Percentiles rank a stretch among this genome's conserved stretches.
These are phyloP conservation scores for Passalora sequoiae DNA, from an alignment of 2,329 filamentous ascomycete species.

Conservation along the genomic window DNA sequence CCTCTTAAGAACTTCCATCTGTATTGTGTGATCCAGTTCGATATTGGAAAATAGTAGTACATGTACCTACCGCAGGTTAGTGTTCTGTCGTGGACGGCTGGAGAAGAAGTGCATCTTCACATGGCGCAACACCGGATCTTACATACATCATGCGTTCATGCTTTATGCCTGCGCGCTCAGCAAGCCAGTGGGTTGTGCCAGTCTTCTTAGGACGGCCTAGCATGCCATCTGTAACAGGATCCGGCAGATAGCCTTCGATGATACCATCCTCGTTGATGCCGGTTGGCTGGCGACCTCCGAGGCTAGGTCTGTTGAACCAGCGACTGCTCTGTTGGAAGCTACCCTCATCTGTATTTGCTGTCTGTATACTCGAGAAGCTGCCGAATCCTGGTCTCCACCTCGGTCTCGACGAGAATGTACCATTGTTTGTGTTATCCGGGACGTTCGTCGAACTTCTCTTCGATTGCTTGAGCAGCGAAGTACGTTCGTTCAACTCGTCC, in stretches of 20 bases:
- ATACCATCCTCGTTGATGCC: slow-evolving; percentile 28
- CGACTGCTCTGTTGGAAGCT: slow-evolving; percentile 31
- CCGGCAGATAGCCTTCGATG: slow-evolving; percentile 38
- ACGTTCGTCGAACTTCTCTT: slow-evolving; percentile 20
- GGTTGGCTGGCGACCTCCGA: slow-evolving; percentile 18
- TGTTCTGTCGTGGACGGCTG: slow-evolving; percentile 67
- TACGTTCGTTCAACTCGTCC: slow-evolving; percentile 35
- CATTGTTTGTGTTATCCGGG: slow-evolving; percentile 10
- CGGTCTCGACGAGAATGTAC: slow-evolving; percentile 61
- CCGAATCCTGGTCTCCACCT: slow-evolving; percentile 49
- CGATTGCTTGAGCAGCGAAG: slow-evolving; percentile 37
- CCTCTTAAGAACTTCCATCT: slow-evolving; percentile 74
- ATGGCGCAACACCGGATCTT: slow-evolving; percentile 66
- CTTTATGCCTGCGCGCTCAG: slow-evolving; percentile 66
- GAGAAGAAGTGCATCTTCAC: slow-evolving; percentile 62
- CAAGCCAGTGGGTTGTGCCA: slow-evolving; percentile 67
- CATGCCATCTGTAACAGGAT: slow-evolving; percentile 42
- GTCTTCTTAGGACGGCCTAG: slow-evolving; percentile 54
- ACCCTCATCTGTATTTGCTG: slow-evolving; percentile 16
- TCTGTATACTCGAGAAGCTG: slow-evolving; percentile 32
- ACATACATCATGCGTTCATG: slow-evolving; percentile 68
- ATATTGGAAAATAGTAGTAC: slow-evolving; percentile 84
- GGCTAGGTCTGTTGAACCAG: slow-evolving; percentile 30
- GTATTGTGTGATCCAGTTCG: slow-evolving; percentile 89
- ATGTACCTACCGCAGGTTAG: slow-evolving; percentile 80